These are phyloP conservation scores for Trichoderma polysporum DNA, from an alignment of 2,329 filamentous ascomycete species.

Conservation along the genomic window DNA sequence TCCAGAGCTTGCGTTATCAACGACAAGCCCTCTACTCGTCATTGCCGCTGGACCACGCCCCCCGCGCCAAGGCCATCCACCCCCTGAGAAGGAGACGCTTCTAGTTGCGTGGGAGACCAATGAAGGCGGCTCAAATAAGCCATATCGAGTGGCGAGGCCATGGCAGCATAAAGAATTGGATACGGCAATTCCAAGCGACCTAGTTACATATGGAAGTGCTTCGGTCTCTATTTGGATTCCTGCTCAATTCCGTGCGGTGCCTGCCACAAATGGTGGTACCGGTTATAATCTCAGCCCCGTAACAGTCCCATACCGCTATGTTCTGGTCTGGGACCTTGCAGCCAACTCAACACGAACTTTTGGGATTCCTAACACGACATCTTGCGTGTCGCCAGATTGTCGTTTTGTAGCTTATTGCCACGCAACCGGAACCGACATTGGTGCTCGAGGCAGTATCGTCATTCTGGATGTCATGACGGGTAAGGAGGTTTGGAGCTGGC, in stretches of 20 bases:
- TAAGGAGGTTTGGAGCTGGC: constrained; percentile 41
- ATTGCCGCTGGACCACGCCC: constrained; percentile 41
- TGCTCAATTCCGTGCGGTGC: constrained; percentile 37
- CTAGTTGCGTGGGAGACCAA: constrained; percentile 42
- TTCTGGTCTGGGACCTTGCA: constrained; percentile 43
- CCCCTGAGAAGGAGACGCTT: constrained; percentile 39
- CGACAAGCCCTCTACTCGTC: constrained; percentile 40
- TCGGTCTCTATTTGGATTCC: constrained; percentile 44
- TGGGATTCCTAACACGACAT: constrained; percentile 40
- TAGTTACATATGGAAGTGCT: constrained; percentile 39
- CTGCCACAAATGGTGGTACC: constrained; percentile 29
- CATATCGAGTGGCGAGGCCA: constrained; percentile 38
- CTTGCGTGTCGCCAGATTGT: constrained; percentile 43
- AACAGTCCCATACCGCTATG: constrained; percentile 34
- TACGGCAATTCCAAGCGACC: constrained; percentile 39
- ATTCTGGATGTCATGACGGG: constrained; percentile 41
- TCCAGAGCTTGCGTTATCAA: constrained; percentile 42
- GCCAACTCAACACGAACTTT: constrained; percentile 39
- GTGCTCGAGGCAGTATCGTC: constrained; percentile 35
- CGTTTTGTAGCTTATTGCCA: constrained; percentile 43
- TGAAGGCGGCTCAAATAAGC: constrained; percentile 31
- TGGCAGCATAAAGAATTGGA: constrained; percentile 41
- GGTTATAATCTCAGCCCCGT: constrained; percentile 38
- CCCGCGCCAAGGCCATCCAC: constrained; percentile 38
- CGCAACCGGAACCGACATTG: constrained; percentile 33